phyloP scores from a whole-genome alignment of 805 yeast genomes.

The Brettanomyces bruxellensis region DNA sequence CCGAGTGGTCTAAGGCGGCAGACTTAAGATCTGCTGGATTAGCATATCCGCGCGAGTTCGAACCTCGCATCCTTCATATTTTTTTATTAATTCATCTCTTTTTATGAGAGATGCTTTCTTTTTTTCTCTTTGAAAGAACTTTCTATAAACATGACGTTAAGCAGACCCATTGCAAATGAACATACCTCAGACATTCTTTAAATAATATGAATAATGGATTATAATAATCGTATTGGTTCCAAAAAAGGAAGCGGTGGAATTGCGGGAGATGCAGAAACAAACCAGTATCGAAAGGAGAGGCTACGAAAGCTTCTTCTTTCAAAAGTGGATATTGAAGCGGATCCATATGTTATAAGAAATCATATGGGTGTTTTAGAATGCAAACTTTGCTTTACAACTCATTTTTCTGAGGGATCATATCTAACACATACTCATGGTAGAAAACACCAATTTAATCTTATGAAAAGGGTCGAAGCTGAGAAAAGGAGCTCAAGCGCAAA shows the following conservation, averaged over 20 bases:
- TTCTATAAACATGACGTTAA: neutral
- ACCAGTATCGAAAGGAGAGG: conserved; percentile 59
- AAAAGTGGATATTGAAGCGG: conserved; percentile 45
- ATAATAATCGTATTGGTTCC: conserved; percentile 82
- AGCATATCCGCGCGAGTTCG: conserved; percentile 4
- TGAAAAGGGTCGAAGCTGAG: conserved; percentile 44
- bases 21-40: conserved; percentile 5
- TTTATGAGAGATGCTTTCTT: too few relatives aligned
- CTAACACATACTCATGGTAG: conserved; percentile 78
- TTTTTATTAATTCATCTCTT: neutral
- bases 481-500: conserved; percentile 10
- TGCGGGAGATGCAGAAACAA: conserved; percentile 64
- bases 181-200: neutral
- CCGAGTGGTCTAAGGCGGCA: conserved; percentile 6
- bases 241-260: conserved; percentile 89
- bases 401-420: conserved; percentile 71
- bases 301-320: conserved; percentile 51
- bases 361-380: conserved; percentile 84
- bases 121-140: too few relatives aligned
- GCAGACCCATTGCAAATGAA: neutral
- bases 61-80: conserved; percentile 5
- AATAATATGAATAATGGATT: conserved; percentile 50
- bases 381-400: conserved; percentile 74
- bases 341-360: conserved; percentile 79
- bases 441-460: conserved; percentile 69